phyloP scores from a whole-genome alignment of 2,329 filamentous ascomycete genomes.

The Neocucurbitaria cava region DNA sequence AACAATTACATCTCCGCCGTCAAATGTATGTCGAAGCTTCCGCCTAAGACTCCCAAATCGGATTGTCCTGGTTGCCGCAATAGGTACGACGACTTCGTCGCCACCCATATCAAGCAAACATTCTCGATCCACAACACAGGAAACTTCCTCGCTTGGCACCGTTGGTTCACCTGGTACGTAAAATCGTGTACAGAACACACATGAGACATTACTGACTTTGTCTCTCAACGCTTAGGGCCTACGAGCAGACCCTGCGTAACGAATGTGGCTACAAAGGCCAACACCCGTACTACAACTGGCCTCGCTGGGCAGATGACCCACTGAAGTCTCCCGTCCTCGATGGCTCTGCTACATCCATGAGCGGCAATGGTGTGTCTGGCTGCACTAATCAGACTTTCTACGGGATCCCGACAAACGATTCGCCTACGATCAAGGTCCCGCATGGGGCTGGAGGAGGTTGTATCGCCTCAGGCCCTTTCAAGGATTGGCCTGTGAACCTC shows the following conservation, averaged over 20 bases:
- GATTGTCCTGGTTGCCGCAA: constrained; percentile 37
- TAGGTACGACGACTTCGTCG: constrained; percentile 42
- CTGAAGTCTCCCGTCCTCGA: constrained; percentile 61
- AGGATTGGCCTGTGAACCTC: constrained; percentile 52
- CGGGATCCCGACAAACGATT: constrained; percentile 29
- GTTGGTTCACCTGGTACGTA: constrained; percentile 38
- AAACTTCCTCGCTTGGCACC: constrained; percentile 39
- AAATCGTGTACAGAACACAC: too few species aligned
- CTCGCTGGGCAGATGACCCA: constrained; percentile 34
- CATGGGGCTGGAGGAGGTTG: constrained; percentile 63
- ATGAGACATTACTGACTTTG: too few species aligned
- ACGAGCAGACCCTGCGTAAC: constrained; percentile 36
- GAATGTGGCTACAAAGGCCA: constrained; percentile 40
- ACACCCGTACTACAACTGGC: constrained; percentile 43
- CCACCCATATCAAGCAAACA: constrained; percentile 39
- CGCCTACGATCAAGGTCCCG: constrained; percentile 47
- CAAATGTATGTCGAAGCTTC: constrained; percentile 35
- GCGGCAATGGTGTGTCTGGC: constrained; percentile 54
- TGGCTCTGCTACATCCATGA: constrained; percentile 56
- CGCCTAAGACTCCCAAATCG: constrained; percentile 30
- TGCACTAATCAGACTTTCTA: constrained; percentile 34
- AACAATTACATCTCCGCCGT: constrained; percentile 41
- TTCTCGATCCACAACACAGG: constrained; percentile 37
- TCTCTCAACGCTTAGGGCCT: too few species aligned
- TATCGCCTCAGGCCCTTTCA: constrained; percentile 59